Conservation (phyloP, 2,329 filamentous ascomycete species). For the Samsoniella hepiali region DNA sequence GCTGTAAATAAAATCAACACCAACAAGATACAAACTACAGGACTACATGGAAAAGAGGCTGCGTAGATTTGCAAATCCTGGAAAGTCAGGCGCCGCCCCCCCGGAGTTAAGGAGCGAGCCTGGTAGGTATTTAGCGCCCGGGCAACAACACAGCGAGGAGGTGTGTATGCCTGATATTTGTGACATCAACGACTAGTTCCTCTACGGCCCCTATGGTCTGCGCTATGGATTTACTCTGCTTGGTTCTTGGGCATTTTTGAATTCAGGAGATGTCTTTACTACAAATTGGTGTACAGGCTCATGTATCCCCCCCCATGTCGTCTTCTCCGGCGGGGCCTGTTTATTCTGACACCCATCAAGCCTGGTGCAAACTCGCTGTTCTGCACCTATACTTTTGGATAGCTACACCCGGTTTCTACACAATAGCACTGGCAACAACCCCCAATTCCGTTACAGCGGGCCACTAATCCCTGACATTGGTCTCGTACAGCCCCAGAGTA, state of each 20-base stretch:
- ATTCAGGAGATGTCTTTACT: not conserved
- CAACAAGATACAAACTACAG: not conserved
- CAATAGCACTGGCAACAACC: too few species aligned
- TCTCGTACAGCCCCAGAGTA: not conserved
- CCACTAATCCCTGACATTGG: too few species aligned
- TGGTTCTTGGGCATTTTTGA: not conserved
- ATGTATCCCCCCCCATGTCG: not conserved
- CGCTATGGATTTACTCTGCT: not conserved
- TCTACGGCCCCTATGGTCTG: not conserved
- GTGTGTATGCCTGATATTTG: slow-evolving; percentile 4
- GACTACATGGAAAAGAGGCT: not conserved
- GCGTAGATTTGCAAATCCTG: not conserved
- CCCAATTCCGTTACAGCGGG: too few species aligned
- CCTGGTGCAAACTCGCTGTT: not conserved
- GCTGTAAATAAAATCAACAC: too few species aligned
- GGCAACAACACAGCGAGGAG: not conserved
- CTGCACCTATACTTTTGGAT: too few species aligned
- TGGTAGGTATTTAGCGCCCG: not conserved
- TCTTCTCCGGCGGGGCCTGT: not conserved
- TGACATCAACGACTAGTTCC: slow-evolving; percentile 1
- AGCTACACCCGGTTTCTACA: too few species aligned
- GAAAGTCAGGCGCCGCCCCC: slow-evolving; percentile 1
- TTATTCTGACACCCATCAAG: not conserved
- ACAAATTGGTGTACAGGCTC: not conserved
- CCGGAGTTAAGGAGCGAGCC: slow-evolving; percentile 8